Evolutionary conservation across 768 basidiomycete species (phyloP).

Genomic region (Naematelia encephala): DNA sequence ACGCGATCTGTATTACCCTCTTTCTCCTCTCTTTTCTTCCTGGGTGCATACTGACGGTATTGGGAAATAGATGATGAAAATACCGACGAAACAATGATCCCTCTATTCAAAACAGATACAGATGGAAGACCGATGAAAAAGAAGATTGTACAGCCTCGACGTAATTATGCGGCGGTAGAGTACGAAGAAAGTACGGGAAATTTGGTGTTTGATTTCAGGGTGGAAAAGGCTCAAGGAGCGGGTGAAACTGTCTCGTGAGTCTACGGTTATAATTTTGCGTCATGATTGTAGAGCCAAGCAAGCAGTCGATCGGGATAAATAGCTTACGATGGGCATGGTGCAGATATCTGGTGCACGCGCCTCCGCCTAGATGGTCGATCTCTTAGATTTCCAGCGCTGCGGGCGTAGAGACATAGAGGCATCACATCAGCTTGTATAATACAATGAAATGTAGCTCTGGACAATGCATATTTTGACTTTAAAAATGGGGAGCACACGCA

Average conservation of each 20-base stretch:
- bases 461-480: no score
- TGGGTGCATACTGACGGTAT: background rate
- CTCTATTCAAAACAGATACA: conserved; percentile 72
- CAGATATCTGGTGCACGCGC: no score
- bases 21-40: background rate
- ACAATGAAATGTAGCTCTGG: no score
- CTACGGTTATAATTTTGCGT: no score
- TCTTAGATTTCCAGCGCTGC: no score
- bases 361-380: no score
- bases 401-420: no score
- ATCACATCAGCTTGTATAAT: no score
- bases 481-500: no score
- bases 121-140: conserved; percentile 68
- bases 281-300: no score
- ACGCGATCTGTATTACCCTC: background rate
- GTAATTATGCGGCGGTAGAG: conserved; percentile 79
- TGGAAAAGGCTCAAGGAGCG: conserved; percentile 77
- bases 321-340: no score
- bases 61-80: conserved; percentile 52
- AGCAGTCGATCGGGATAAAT: no score
- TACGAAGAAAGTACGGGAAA: conserved; percentile 62
- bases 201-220: conserved; percentile 74
- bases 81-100: conserved; percentile 86
- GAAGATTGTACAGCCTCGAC: conserved; percentile 71
- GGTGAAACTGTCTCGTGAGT: conserved; percentile 75